Evolutionary conservation across 495 filamentous ascomycete species (phyloP), one percentile per base, ranked within the genome.

Genomic region (Xylaria sp.): DNA sequence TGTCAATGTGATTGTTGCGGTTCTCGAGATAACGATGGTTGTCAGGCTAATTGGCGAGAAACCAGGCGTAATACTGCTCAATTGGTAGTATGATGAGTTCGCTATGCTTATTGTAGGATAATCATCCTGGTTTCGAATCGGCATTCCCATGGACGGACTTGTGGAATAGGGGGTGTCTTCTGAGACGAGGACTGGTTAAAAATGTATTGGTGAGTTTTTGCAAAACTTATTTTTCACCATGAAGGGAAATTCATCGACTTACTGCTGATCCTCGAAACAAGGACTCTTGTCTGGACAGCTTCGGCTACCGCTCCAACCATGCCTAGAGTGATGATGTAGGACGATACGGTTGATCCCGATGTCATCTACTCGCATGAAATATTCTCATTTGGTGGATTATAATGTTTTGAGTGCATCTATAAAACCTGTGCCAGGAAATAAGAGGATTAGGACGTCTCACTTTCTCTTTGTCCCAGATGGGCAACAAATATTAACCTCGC

Each of bases 1-100:
- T 19, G 52, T 71, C n/a, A 62, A 59, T 58, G 61, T 48, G 33
- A 50, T 59, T 12, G 61, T 66, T 59, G 26, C 53, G 35, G 61
- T 64, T 24, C 17, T 43, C 21, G 61, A 66, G 4, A 66, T 26
- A 14, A 65, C 15, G 24, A 71, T 50, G 44, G 69, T 71, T 11
- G 48, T 29, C 7, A 65, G 41, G 37, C 21, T 71, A 12, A 40
- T 71, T 17, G 35, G 37, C 6, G 37, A 19, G 24, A 29, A 48
- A n/a, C 0, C 44, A 1, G 29, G n/a, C 1, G 29, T n/a, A 29
- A 21, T 40, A 26, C 33, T 59, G 7, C 21, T 43, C 4, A 24
- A 31, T 2, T 70, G 41, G 46, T 43, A 63, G 59, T 70, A 70
- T 29, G 68, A 33, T 29, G 14, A 21, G 35, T 8, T 70, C 26